Conservation (phyloP, 192 early-diverging fungal species). For the Rhizophagus sp. region DNA sequence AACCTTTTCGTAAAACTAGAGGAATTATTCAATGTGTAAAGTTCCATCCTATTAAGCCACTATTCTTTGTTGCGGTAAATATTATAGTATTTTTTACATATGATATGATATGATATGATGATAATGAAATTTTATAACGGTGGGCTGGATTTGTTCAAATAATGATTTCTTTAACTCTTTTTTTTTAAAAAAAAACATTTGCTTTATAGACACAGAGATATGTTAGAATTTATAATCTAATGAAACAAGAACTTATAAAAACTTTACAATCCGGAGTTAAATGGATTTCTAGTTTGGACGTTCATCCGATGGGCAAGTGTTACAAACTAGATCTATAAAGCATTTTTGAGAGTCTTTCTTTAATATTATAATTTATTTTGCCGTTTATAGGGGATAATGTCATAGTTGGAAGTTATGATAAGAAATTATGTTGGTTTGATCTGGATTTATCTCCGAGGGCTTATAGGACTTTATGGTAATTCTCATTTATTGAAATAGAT, state of each 20-base stretch:
- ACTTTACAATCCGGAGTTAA: constrained; percentile 84
- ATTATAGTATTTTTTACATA: neutral
- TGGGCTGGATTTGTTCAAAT: too few relatives aligned
- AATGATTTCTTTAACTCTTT: too few relatives aligned
- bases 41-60: constrained; percentile 93
- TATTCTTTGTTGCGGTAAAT: constrained; percentile 86
- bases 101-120: too few relatives aligned
- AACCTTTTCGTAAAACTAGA: constrained; percentile 88
- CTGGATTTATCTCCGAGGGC: constrained; percentile 91
- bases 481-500: neutral
- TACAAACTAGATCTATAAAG: neutral
- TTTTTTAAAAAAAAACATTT: neutral
- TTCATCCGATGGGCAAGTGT: constrained; percentile 80
- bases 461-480: constrained; percentile 83
- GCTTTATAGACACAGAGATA: constrained; percentile 83
- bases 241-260: constrained; percentile 81
- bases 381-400: constrained; percentile 74
- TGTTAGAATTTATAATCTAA: constrained; percentile 92
- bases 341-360: neutral
- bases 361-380: constrained; percentile 12
- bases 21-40: constrained; percentile 83
- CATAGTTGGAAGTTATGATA: constrained; percentile 94
- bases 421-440: constrained; percentile 96
- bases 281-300: constrained; percentile 95
- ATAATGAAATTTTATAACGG: neutral